phyloP scores from a whole-genome alignment of 352 stramenopile genomes.

The Phytophthora tubulina region DNA sequence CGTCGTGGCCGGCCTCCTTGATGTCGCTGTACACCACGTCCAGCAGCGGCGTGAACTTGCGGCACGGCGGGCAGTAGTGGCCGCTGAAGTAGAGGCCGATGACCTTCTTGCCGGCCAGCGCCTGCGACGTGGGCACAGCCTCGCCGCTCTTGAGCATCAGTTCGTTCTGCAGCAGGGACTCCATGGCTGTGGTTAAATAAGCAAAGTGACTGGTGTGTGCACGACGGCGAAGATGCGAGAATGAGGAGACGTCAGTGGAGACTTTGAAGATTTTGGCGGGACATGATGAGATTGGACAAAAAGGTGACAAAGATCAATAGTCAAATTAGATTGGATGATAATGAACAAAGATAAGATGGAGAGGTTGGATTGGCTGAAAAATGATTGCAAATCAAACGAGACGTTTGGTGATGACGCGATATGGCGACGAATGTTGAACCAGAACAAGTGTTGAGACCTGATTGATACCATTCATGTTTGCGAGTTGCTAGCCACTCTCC shows the following conservation, averaged over 20 bases:
- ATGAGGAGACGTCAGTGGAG: slow-evolving; percentile 22
- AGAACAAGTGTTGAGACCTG: neutral
- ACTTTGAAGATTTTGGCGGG: slow-evolving; percentile 24
- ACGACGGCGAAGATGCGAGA: slow-evolving; percentile 12
- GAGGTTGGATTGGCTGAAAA: slow-evolving; percentile 21
- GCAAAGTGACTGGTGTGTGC: neutral
- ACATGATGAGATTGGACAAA: slow-evolving; percentile 27
- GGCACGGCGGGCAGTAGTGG: slow-evolving; percentile 92
- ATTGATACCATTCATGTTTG: slow-evolving; percentile 20
- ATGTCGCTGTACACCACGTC: slow-evolving; percentile 84
- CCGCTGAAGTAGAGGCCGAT: slow-evolving; percentile 88
- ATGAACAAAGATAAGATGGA: neutral
- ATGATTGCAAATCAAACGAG: slow-evolving; percentile 20
- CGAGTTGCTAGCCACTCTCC: slow-evolving; percentile 4
- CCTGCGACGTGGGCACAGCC: slow-evolving; percentile 64
- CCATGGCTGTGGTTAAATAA: slow-evolving; percentile 50
- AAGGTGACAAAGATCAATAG: neutral
- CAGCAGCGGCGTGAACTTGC: slow-evolving; percentile 95
- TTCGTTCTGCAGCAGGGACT: slow-evolving; percentile 73
- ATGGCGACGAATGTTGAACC: slow-evolving; percentile 19
- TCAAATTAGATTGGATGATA: slow-evolving; percentile 15
- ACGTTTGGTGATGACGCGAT: slow-evolving; percentile 19
- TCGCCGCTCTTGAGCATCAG: slow-evolving; percentile 72
- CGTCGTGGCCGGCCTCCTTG: slow-evolving; percentile 66
- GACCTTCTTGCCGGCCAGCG: slow-evolving; percentile 80